These are phyloP conservation scores for Magnaporthales sp. DNA, from an alignment of 2,329 filamentous ascomycete species.

Conservation along the genomic window DNA sequence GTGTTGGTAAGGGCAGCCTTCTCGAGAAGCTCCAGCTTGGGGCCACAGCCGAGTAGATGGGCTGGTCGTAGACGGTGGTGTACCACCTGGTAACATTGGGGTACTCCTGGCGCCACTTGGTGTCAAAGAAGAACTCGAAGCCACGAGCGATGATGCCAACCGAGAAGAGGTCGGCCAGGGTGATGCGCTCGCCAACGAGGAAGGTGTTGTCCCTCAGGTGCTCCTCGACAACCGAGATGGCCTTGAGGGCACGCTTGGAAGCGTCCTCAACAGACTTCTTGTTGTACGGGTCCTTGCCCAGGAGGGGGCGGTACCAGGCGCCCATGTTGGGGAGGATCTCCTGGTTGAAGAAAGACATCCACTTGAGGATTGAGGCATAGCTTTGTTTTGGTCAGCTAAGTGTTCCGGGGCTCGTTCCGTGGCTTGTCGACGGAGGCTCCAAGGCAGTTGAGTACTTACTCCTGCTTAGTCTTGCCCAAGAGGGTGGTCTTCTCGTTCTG, in stretches of 20 bases:
- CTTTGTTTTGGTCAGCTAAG: slow-evolving; percentile 22
- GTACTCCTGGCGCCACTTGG: slow-evolving; percentile 74
- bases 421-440: too few relatives aligned
- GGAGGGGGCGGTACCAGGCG: slow-evolving; percentile 78
- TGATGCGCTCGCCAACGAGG: slow-evolving; percentile 96
- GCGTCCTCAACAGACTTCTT: slow-evolving; percentile 91
- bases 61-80: slow-evolving; percentile 86
- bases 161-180: slow-evolving; percentile 87
- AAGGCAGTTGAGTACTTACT: slow-evolving; percentile 44
- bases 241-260: slow-evolving; percentile 59
- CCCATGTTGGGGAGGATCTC: slow-evolving; percentile 70
- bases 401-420: neutral
- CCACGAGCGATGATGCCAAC: slow-evolving; percentile 72
- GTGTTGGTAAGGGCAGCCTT: slow-evolving; percentile 64
- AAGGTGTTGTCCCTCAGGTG: slow-evolving; percentile 91
- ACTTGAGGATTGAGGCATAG: slow-evolving; percentile 94
- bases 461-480: slow-evolving; percentile 99
- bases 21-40: slow-evolving; percentile 71
- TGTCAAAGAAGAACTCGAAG: slow-evolving; percentile 92
- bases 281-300: slow-evolving; percentile 82
- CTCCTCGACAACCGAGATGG: slow-evolving; percentile 66
- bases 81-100: slow-evolving; percentile 91
- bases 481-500: slow-evolving; percentile 99
- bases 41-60: slow-evolving; percentile 76
- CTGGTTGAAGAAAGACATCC: slow-evolving; percentile 94